These are phyloP conservation scores for Pichia cabralensis DNA, from an alignment of 805 yeast species.

Conservation along the genomic window DNA sequence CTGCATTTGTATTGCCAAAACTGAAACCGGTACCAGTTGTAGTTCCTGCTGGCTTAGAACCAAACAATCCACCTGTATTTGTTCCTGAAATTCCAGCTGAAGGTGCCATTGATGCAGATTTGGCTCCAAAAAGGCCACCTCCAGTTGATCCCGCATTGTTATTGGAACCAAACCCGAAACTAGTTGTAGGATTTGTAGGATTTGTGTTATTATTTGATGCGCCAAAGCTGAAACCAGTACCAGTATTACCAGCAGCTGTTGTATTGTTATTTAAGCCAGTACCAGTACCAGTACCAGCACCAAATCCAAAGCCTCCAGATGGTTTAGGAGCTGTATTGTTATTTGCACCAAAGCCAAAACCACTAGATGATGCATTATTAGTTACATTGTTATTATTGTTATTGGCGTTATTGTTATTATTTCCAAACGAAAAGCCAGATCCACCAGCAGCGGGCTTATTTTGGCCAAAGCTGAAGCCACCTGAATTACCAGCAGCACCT, in stretches of 20 bases:
- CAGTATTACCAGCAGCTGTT: not conserved
- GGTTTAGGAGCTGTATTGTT: constrained; percentile 4
- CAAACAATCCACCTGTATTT: constrained; percentile 16
- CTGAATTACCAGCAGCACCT: too few relatives aligned
- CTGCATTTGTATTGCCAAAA: constrained; percentile 10
- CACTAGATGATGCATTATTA: not conserved
- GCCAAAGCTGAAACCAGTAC: constrained; percentile 14
- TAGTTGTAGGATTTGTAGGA: constrained; percentile 18
- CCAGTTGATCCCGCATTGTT: constrained; percentile 10
- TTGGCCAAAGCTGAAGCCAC: not conserved
- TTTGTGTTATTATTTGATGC: constrained; percentile 16
- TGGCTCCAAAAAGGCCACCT: constrained; percentile 28
- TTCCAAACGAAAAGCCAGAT: constrained; percentile 5
- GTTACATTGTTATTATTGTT: not conserved
- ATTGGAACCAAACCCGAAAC: not conserved
- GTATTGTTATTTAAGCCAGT: constrained; percentile 1
- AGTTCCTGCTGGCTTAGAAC: constrained; percentile 6
- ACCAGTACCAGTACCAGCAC: constrained; percentile 7
- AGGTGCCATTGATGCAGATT: not conserved
- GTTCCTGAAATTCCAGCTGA: constrained; percentile 16
- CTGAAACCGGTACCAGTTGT: constrained; percentile 9
- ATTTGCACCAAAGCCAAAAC: constrained; percentile 10
- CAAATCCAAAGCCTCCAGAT: constrained; percentile 25
- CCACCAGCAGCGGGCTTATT: not conserved
- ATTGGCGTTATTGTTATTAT: not conserved